Percentiles rank a stretch among this genome's conserved stretches.
Conservation (phyloP, 768 basidiomycete genomes). For the Thelephora aurantiotincta region DNA sequence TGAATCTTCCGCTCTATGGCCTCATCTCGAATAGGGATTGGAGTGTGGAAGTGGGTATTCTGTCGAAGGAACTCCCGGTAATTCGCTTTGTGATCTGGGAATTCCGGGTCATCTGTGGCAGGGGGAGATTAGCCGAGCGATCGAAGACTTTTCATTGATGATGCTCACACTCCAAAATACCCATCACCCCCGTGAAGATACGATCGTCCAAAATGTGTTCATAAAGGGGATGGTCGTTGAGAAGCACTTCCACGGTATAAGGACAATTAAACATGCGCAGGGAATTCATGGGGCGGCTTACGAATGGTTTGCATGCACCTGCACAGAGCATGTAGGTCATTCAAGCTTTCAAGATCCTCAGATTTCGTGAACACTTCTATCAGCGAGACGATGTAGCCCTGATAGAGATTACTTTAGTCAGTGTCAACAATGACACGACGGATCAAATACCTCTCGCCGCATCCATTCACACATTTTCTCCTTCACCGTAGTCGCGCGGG, state of each 20-base stretch:
- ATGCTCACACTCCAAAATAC: conserved; percentile 87
- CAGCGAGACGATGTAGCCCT: conserved; percentile 78
- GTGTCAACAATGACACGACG: not conserved
- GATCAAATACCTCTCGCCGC: conserved; percentile 56
- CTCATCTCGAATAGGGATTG: conserved; percentile 68
- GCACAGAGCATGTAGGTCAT: conserved; percentile 83
- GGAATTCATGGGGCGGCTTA: conserved; percentile 24
- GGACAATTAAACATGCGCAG: not conserved
- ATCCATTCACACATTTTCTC: conserved; percentile 87
- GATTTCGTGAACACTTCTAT: conserved; percentile 77
- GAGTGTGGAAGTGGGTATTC: conserved; percentile 78
- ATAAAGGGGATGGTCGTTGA: conserved; percentile 90
- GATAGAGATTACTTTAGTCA: conserved; percentile 3
- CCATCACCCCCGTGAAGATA: conserved; percentile 82
- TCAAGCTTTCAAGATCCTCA: conserved; percentile 85
- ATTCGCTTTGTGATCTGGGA: conserved; percentile 90
- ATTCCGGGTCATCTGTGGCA: conserved; percentile 83
- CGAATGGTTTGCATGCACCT: conserved; percentile 89
- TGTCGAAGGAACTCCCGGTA: conserved; percentile 87
- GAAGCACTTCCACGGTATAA: conserved; percentile 46
- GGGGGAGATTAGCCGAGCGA: not conserved
- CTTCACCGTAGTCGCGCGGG: conserved; percentile 57
- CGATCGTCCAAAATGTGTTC: conserved; percentile 93
- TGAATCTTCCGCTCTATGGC: conserved; percentile 80
- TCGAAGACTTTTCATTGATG: conserved; percentile 2